Evolutionary conservation across 2,329 filamentous ascomycete genomes (phyloP), one percentile per base, ranked within the genome.

Genomic region (Cladosporium phlei): DNA sequence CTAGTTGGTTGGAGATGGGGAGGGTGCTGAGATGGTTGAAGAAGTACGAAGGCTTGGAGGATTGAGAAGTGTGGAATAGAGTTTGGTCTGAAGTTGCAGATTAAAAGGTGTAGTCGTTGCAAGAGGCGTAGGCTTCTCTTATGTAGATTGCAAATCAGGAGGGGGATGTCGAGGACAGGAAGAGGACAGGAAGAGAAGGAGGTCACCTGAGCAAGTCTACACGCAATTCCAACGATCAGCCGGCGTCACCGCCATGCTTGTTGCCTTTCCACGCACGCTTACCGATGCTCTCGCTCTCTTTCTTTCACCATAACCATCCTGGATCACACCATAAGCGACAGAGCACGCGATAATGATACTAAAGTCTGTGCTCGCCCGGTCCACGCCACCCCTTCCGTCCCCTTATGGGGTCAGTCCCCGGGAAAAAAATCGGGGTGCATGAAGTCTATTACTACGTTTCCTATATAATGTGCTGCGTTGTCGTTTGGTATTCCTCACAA

Each of bases 1-100:
- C 32, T 30, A 20, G 33, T 44, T 50, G 40, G 27, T 43, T 48
- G 29, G 7, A 47, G 12, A 37, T 34, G 32, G n/a, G 8, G 7
- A 29, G 10, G 11, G 11, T 3, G 11, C 11, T 20, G 16, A 25
- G 19, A 16, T 27, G 16, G 14, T 12, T 20, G 33, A 33, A 27
- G 19, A 32, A 17, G 12, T 16, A 28, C 16, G 11, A 8, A 32
- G 39, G 14, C 17, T 43, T n/a, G 28, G 20, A n/a, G 6, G 6
- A 8, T 6, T 8, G 30, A 33, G 30, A 12, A 16, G 20, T 20
- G 16, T 38, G 24, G 21, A 21, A 35, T 14, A 38, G 28, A 9
- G 42, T 32, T 46, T 27, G 35, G n/a, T 14, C 35, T 38, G 35
- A 27, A 25, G 35, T 27, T n/a, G n/a, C n/a, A n/a, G n/a, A n/a